Evolutionary conservation across 495 filamentous ascomycete genomes (phyloP).

Genomic region (Penicillium salamii): DNA sequence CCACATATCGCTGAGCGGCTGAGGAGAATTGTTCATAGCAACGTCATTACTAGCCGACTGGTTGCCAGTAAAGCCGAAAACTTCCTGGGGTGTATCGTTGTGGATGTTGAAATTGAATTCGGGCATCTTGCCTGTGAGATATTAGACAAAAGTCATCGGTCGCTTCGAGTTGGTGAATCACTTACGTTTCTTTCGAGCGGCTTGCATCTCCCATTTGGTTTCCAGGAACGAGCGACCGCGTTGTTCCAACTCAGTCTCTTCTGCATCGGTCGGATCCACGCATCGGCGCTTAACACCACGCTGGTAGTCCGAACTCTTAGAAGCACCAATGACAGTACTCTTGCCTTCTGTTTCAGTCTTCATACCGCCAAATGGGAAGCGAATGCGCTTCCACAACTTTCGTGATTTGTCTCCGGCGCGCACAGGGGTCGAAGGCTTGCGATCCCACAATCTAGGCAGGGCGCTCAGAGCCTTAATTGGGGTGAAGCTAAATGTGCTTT

Average conservation of each 20-base stretch:
- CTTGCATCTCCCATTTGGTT: slow-evolving; percentile 39
- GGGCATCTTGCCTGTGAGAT: slow-evolving; percentile 37
- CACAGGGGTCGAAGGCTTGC: slow-evolving; percentile 54
- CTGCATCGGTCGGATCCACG: slow-evolving; percentile 20
- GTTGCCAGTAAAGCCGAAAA: neutral
- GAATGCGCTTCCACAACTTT: slow-evolving; percentile 53
- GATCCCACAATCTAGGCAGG: slow-evolving; percentile 50
- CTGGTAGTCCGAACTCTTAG: slow-evolving; percentile 24
- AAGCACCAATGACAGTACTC: slow-evolving; percentile 33
- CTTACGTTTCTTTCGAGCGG: slow-evolving; percentile 41
- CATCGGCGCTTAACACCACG: slow-evolving; percentile 50
- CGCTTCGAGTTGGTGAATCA: neutral
- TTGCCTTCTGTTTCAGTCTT: slow-evolving; percentile 25
- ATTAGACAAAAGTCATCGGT: slow-evolving; percentile 1
- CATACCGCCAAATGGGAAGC: slow-evolving; percentile 41
- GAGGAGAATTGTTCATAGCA: slow-evolving; percentile 11
- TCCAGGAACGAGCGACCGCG: slow-evolving; percentile 37
- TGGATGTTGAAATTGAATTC: slow-evolving; percentile 19
- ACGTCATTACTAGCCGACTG: slow-evolving; percentile 13
- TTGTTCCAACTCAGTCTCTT: slow-evolving; percentile 8
- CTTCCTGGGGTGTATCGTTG: slow-evolving; percentile 9
- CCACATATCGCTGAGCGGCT: slow-evolving; percentile 1
- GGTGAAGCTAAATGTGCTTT: slow-evolving; percentile 36
- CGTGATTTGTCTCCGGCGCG: slow-evolving; percentile 38
- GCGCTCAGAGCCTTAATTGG: slow-evolving; percentile 32